Percentiles rank a stretch among this genome's conserved stretches.
phyloP scores from a whole-genome alignment of 2,329 filamentous ascomycete species.

The Penicillium janthinellum region DNA sequence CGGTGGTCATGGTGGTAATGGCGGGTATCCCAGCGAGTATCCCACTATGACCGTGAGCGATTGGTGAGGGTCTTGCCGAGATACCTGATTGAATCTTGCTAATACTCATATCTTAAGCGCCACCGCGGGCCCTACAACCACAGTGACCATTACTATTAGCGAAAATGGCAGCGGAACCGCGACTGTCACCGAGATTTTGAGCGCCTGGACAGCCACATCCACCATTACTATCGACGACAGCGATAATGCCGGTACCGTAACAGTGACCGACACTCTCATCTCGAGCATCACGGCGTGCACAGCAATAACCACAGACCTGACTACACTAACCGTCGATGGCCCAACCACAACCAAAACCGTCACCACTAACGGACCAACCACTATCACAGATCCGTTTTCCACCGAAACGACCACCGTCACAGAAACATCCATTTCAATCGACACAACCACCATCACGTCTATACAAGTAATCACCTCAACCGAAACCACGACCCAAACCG shows the following conservation, averaged over 20 bases:
- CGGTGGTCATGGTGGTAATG: conserved; percentile 2
- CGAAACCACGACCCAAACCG: not conserved
- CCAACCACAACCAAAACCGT: not conserved
- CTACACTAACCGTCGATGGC: conserved; percentile 2
- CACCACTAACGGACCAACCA: conserved; percentile 1
- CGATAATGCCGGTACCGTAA: not conserved
- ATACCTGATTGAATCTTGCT: not conserved
- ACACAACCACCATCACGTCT: not conserved
- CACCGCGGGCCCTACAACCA: not conserved
- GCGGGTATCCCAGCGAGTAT: not conserved
- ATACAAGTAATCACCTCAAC: not conserved
- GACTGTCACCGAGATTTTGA: conserved; percentile 5
- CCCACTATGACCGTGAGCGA: conserved; percentile 6
- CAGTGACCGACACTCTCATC: conserved; percentile 1
- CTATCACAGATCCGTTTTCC: not conserved
- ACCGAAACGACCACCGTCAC: not conserved
- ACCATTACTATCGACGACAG: not conserved
- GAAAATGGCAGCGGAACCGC: not conserved
- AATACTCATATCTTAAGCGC: not conserved
- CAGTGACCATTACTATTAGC: conserved; percentile 10
- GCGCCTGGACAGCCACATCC: conserved; percentile 5
- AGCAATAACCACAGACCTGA: conserved; percentile 5
- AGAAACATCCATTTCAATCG: not conserved
- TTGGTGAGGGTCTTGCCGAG: conserved; percentile 1
- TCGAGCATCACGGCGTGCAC: conserved; percentile 4